A percentile compares a stretch with the other conserved stretches of the same genome.
These are phyloP conservation scores for Rhizopus arrhizus DNA, from an alignment of 371 early-diverging fungal genomes.

Conservation along the genomic window DNA sequence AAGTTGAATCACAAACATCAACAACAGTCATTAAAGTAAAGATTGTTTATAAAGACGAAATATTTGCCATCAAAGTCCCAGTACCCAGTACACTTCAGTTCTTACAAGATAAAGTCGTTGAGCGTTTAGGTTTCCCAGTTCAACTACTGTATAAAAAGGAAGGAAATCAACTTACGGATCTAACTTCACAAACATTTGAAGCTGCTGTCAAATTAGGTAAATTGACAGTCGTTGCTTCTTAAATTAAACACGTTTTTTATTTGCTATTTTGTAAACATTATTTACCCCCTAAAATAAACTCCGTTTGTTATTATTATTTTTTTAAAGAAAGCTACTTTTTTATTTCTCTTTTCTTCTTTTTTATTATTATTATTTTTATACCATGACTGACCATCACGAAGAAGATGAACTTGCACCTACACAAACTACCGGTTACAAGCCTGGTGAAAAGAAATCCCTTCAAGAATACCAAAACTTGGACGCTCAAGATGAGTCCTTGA, in stretches of 20 bases:
- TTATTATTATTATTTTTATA: conserved; percentile 24
- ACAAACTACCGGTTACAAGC: conserved; percentile 78
- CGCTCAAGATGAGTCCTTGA: conserved; percentile 89
- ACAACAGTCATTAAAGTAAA: conserved; percentile 62
- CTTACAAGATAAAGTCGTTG: conserved; percentile 60
- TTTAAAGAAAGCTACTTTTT: too few species aligned
- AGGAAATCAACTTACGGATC: conserved; percentile 31
- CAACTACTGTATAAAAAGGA: conserved; percentile 34
- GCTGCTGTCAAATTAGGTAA: conserved; percentile 45
- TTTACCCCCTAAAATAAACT: too few species aligned
- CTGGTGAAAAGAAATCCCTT: conserved; percentile 88
- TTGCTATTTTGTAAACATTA: too few species aligned
- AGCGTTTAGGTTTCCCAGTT: conserved; percentile 55
- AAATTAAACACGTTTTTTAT: neutral
- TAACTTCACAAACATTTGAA: conserved; percentile 40
- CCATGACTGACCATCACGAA: conserved; percentile 49
- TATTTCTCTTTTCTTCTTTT: conserved; percentile 1
- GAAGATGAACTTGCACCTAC: conserved; percentile 83
- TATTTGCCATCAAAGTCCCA: conserved; percentile 75
- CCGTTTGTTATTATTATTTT: too few species aligned
- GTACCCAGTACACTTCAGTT: conserved; percentile 56
- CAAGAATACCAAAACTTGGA: conserved; percentile 86
- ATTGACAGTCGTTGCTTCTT: conserved; percentile 47
- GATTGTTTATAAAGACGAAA: conserved; percentile 69
- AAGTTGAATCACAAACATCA: neutral